A percentile compares a stretch with the other conserved stretches of the same genome.
Conservation (phyloP, 768 basidiomycete genomes). For the Termitomyces bulborhizus region DNA sequence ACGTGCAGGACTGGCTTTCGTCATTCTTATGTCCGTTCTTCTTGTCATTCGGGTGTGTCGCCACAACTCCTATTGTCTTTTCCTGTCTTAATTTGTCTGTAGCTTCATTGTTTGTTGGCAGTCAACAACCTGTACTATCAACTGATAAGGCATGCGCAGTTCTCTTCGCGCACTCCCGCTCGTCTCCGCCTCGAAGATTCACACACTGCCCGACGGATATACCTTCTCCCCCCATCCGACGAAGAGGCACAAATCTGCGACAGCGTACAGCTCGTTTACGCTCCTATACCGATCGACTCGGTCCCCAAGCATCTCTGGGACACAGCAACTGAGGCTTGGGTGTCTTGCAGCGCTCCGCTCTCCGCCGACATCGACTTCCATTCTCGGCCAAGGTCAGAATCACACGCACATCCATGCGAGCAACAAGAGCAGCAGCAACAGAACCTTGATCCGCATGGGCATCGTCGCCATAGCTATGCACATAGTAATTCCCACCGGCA, state of each 20-base stretch:
- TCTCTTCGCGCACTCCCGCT: constrained; percentile 17
- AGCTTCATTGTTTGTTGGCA: constrained; percentile 76
- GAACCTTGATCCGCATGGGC: constrained; percentile 17
- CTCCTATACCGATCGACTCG: constrained; percentile 55
- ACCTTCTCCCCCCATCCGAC: constrained; percentile 42
- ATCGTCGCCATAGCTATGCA: constrained; percentile 24
- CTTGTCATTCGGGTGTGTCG: constrained; percentile 60
- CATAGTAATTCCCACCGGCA: constrained; percentile 17
- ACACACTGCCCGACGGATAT: constrained; percentile 49
- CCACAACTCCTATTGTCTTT: constrained; percentile 1
- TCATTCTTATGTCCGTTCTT: constrained; percentile 54
- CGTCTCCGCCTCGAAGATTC: constrained; percentile 13
- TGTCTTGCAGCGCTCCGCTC: constrained; percentile 28
- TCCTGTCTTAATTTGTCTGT: constrained; percentile 3
- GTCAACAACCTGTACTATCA: constrained; percentile 60
- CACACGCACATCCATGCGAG: constrained; percentile 11
- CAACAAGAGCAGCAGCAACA: constrained; percentile 19
- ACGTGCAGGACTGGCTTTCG: constrained; percentile 50
- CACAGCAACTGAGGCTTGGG: constrained; percentile 65
- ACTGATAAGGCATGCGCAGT: constrained; percentile 31
- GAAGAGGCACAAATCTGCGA: constrained; percentile 11
- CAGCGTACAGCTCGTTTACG: constrained; percentile 49
- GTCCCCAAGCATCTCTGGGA: constrained; percentile 47
- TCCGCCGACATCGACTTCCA: constrained; percentile 7
- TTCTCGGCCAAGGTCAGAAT: constrained; percentile 16